These are phyloP conservation scores for Backusella sp. DNA, from an alignment of 192 early-diverging fungal genomes.

Conservation along the genomic window DNA sequence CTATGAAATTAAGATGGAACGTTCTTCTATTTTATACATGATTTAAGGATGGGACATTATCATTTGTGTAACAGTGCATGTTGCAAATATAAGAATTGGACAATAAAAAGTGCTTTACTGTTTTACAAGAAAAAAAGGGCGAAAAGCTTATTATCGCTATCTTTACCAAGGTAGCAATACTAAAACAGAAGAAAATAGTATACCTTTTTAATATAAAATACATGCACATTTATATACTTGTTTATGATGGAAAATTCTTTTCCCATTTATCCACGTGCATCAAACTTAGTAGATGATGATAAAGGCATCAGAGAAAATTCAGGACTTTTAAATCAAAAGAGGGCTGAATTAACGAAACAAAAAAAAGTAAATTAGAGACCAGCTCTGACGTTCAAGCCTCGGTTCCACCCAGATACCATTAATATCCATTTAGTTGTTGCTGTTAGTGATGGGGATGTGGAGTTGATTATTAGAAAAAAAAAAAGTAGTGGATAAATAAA, in stretches of 20 bases:
- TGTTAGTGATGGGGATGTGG: too few relatives aligned
- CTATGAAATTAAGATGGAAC: not conserved
- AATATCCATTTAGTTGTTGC: too few relatives aligned
- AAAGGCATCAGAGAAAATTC: not conserved
- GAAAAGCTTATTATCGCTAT: not conserved
- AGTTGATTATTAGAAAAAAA: not conserved
- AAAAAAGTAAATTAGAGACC: not conserved
- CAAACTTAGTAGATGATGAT: not conserved
- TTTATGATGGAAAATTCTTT: not conserved
- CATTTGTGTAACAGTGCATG: not conserved
- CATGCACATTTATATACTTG: not conserved
- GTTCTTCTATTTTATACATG: not conserved
- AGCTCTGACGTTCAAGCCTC: not conserved
- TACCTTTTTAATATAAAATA: not conserved
- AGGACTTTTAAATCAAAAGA: slow-evolving; percentile 6
- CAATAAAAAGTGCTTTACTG: not conserved
- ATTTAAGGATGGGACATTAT: not conserved
- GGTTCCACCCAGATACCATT: not conserved
- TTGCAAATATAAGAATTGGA: not conserved
- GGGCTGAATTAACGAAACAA: not conserved
- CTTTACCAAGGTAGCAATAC: not conserved
- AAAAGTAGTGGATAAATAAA: not conserved
- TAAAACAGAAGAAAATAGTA: not conserved
- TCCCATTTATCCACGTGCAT: not conserved
- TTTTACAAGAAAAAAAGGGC: not conserved